Base-by-base conservation (phyloP, 441 rosid genomes). In the Bruguiera hainesii region DNA sequence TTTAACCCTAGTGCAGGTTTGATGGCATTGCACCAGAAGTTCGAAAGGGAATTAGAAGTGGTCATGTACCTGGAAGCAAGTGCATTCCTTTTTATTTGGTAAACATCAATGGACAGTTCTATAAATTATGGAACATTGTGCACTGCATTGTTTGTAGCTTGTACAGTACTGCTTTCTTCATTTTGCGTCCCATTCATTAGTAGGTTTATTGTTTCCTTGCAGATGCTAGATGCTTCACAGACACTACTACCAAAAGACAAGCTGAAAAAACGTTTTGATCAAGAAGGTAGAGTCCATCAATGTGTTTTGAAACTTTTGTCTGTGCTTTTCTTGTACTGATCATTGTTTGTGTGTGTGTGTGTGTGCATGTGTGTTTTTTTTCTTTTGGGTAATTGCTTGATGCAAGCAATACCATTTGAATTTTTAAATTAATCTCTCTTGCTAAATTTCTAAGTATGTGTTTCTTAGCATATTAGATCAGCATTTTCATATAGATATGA, bases 11-110 rank as follows among this genome's bases (percentile, higher is more conserved):
- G 70, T 75, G 73, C 85, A 84, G 93, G 83, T 93, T 93, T 81
- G 91, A 90, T 46, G 98, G 97, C 55, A 63, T 81, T 74, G 96
- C 85, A 33, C 88, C 91, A 8, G 98, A 93, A 74, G 97, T 94
- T 33, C 89, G 96, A 42, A 93, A 93, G 76, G 98, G 96, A 67
- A 79, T 90, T 67, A 86, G 85, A 69, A 86, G 98, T 60, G 97
- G 98, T 66, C 98, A 93, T 80, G 84, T 93, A 35, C 98, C 98
- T 64, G 90, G 89, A 58, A 90, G 98, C 91, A 89, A 87, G 77
- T 93, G 96, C 76, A 74, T 89, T 73, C 94, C 98, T 69, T 93
- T 90, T 72, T 77, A 79, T 13, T 86, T 82, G 78, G 98, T 87
- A 80, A 78, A 68, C 7, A 67, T 18, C 49, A 57, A 23, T 55